A percentile compares a stretch with the other conserved stretches of the same genome.
Conservation (phyloP, 2,329 filamentous ascomycete genomes). For the Aspergillus oerlinghausenensis region DNA sequence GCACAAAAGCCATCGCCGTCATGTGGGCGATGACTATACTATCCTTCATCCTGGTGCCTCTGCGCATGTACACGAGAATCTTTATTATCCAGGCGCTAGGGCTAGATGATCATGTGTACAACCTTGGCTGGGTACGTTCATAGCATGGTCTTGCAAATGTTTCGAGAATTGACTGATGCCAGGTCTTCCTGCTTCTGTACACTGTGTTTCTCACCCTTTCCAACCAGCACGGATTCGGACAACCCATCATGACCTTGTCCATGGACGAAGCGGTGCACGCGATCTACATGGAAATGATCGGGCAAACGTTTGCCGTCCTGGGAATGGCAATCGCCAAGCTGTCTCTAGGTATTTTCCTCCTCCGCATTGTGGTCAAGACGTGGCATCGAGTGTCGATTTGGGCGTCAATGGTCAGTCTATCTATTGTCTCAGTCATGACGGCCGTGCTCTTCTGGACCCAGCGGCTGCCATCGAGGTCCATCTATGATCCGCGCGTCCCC, state of each 20-base stretch:
- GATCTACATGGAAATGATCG: conserved; percentile 19
- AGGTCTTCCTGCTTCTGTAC: conserved; percentile 22
- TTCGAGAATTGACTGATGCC: not conserved
- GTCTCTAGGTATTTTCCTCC: conserved; percentile 38
- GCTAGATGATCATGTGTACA: conserved; percentile 32
- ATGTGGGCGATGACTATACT: conserved; percentile 22
- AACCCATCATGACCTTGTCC: conserved; percentile 16
- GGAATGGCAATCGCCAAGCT: conserved; percentile 39
- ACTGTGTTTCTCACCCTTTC: conserved; percentile 31
- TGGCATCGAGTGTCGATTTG: conserved; percentile 38
- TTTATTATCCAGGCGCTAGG: conserved; percentile 32
- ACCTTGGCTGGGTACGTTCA: conserved; percentile 26
- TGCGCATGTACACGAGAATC: conserved; percentile 21
- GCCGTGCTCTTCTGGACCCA: conserved; percentile 15
- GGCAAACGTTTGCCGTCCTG: conserved; percentile 34
- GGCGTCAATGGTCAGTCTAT: conserved; percentile 17
- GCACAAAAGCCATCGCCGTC: conserved; percentile 13
- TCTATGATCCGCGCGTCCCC: conserved; percentile 14
- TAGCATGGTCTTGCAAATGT: not conserved
- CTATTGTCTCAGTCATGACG: conserved; percentile 19
- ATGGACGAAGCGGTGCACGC: conserved; percentile 24
- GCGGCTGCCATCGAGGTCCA: conserved; percentile 7
- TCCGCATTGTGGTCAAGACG: conserved; percentile 31
- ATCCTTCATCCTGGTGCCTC: conserved; percentile 19
- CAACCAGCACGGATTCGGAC: conserved; percentile 33